Evolutionary conservation across 2,329 filamentous ascomycete genomes (phyloP).

Genomic region (Arthrinium phaeospermum): DNA sequence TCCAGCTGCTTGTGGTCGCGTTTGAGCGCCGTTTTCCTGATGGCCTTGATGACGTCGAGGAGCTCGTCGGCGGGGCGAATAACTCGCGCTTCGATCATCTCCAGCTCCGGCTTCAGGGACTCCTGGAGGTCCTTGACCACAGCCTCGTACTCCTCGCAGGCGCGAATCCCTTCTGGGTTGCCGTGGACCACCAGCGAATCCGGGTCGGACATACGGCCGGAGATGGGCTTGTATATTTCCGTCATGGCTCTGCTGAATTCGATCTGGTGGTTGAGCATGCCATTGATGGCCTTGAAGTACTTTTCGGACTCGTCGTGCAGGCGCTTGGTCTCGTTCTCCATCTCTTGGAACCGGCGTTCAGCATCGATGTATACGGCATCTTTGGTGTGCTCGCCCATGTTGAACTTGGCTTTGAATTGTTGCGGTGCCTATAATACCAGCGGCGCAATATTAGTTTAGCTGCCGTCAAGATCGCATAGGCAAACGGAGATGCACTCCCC

Average conservation of each 20-base stretch:
- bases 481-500: not conserved
- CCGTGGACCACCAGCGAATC: slow-evolving; percentile 81
- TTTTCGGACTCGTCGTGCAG: slow-evolving; percentile 93
- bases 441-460: not conserved
- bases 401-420: slow-evolving; percentile 89
- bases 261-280: slow-evolving; percentile 97
- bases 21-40: slow-evolving; percentile 86
- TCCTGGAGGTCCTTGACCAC: slow-evolving; percentile 91
- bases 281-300: slow-evolving; percentile 97
- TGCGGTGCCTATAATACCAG: slow-evolving; percentile 72
- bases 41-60: slow-evolving; percentile 91
- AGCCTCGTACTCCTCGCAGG: slow-evolving; percentile 94
- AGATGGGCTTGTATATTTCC: slow-evolving; percentile 98
- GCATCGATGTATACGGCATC: slow-evolving; percentile 94
- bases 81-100: slow-evolving; percentile 94
- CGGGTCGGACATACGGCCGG: slow-evolving; percentile 92
- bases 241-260: slow-evolving; percentile 96
- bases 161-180: slow-evolving; percentile 90
- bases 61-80: slow-evolving; percentile 93
- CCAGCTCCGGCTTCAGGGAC: slow-evolving; percentile 86
- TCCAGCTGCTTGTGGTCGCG: slow-evolving; percentile 97
- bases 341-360: slow-evolving; percentile 89
- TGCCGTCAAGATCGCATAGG: not conserved
- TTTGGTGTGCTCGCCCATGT: slow-evolving; percentile 93
- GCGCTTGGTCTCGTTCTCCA: slow-evolving; percentile 95